These are phyloP conservation scores for Fusarium pilosicola DNA, from an alignment of 2,329 filamentous ascomycete genomes.

Conservation along the genomic window DNA sequence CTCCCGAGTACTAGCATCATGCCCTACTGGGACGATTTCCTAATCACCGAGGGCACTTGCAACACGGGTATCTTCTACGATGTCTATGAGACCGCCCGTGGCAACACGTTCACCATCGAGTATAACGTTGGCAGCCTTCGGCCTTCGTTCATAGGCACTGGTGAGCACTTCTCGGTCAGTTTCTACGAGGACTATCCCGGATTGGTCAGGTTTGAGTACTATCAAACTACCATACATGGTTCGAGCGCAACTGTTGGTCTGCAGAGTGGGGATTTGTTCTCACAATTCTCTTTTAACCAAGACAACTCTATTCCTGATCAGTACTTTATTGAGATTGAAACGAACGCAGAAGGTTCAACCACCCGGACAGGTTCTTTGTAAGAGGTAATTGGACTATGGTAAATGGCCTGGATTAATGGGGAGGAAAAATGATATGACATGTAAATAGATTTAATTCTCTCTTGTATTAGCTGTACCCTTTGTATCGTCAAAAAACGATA, in stretches of 20 bases:
- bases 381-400: no score
- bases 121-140: no score
- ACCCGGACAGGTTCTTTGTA: no score
- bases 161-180: neutral
- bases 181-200: neutral
- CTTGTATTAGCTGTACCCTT: no score
- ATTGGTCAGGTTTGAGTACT: neutral
- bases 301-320: neutral
- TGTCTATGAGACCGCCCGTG: neutral
- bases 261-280: neutral
- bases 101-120: neutral
- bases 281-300: neutral
- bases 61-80: neutral
- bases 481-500: no score
- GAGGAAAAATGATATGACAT: no score
- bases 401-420: no score
- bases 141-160: no score
- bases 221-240: neutral
- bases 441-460: no score
- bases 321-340: neutral
- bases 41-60: rapidly evolving
- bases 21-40: neutral
- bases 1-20: neutral
- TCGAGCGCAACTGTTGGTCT: neutral
- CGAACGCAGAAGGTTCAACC: no score